Percentiles rank a stretch among this genome's conserved stretches.
These are phyloP conservation scores for Cryptococcus amylolentus DNA, from an alignment of 1,284 basidiomycete species.

Conservation along the genomic window DNA sequence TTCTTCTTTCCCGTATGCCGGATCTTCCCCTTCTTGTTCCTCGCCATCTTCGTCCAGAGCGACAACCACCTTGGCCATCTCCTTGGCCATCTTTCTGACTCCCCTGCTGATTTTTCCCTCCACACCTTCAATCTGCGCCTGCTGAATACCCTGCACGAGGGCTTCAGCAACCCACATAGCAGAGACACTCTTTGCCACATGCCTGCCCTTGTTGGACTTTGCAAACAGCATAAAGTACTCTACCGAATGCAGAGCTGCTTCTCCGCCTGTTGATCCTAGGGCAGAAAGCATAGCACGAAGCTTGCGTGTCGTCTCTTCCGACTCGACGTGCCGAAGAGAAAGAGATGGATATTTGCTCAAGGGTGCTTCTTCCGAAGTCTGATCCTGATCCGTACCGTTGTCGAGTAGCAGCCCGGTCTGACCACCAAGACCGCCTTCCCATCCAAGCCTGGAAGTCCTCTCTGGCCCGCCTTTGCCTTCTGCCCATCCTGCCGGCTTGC, in stretches of 20 bases:
- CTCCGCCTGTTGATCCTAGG: constrained; percentile 65
- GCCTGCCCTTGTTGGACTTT: constrained; percentile 35
- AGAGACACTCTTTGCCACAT: constrained; percentile 57
- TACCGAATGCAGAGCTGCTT: constrained; percentile 65
- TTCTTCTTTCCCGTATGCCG: constrained; percentile 9
- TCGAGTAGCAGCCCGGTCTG: constrained; percentile 21
- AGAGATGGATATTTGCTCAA: constrained; percentile 47
- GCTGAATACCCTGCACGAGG: constrained; percentile 68
- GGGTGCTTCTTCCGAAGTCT: constrained; percentile 37
- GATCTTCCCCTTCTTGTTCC: constrained; percentile 56
- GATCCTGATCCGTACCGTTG: constrained; percentile 4
- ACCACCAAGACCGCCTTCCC: constrained; percentile 30
- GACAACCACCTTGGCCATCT: constrained; percentile 61
- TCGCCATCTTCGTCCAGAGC: constrained; percentile 69
- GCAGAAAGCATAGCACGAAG: constrained; percentile 67
- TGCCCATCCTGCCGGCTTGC: constrained; percentile 55
- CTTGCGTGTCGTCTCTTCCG: constrained; percentile 56
- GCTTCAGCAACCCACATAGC: constrained; percentile 78
- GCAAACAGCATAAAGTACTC: constrained; percentile 74
- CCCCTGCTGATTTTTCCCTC: constrained; percentile 49
- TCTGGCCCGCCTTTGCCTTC: constrained; percentile 39
- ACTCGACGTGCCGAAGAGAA: constrained; percentile 61
- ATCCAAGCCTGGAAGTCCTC: constrained; percentile 45
- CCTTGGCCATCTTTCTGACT: constrained; percentile 63
- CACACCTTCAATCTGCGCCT: constrained; percentile 42